phyloP scores from a whole-genome alignment of 352 stramenopile species.

The Pythium aquatile region DNA sequence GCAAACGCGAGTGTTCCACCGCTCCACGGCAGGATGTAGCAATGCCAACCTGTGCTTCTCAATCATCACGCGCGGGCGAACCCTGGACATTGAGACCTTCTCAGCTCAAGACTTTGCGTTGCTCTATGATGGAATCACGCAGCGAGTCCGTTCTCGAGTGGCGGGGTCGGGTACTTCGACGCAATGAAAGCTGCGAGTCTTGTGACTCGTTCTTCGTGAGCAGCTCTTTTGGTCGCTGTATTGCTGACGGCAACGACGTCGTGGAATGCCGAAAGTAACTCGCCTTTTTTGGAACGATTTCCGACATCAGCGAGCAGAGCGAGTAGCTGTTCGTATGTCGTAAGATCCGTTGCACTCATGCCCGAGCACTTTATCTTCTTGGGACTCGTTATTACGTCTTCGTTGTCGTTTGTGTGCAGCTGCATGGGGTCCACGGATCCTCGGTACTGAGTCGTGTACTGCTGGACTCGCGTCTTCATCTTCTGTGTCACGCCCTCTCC shows the following conservation, averaged over 20 bases:
- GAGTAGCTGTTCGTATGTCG: not conserved
- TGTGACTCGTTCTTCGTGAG: not conserved
- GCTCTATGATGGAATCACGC: constrained; percentile 15
- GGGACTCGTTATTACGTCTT: not conserved
- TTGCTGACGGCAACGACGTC: not conserved
- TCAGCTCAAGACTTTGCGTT: constrained; percentile 16
- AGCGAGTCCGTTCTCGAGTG: not conserved
- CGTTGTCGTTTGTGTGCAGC: constrained; percentile 1
- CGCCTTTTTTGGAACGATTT: not conserved
- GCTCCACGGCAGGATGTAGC: constrained; percentile 23
- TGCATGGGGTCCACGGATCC: constrained; percentile 10
- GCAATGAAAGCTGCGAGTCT: not conserved
- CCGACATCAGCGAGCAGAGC: not conserved
- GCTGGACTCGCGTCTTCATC: constrained; percentile 22
- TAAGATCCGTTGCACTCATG: not conserved
- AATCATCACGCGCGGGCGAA: constrained; percentile 18
- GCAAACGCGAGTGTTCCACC: constrained; percentile 23
- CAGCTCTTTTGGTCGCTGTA: not conserved
- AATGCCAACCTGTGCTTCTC: constrained; percentile 27
- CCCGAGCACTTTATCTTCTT: not conserved
- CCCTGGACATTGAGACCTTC: constrained; percentile 29
- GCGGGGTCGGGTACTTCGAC: not conserved
- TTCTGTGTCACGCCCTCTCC: constrained; percentile 12
- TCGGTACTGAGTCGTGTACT: constrained; percentile 11
- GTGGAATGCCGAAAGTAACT: not conserved